A percentile compares a stretch with the other conserved stretches of the same genome.
These are phyloP conservation scores for Forsythia viridissima DNA, from an alignment of 257 asterid species.

Conservation along the genomic window DNA sequence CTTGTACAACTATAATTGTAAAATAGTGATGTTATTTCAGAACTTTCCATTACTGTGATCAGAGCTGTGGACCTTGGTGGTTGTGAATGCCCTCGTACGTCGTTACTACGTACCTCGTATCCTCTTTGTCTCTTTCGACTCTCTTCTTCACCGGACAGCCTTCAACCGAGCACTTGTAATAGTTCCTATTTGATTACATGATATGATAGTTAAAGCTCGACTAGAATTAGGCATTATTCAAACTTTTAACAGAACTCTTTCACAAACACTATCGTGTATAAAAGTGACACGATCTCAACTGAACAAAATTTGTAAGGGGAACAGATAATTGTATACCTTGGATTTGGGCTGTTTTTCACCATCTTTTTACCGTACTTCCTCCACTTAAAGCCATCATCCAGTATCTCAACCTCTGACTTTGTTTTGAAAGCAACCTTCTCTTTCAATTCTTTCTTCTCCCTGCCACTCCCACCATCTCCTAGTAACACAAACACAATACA, in stretches of 20 bases:
- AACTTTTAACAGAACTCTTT: background rate
- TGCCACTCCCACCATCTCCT: background rate
- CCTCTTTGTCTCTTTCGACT: slow-evolving; percentile 88
- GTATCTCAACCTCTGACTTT: background rate
- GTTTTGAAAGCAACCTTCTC: slow-evolving; percentile 3
- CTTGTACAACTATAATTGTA: background rate
- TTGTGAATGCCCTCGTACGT: slow-evolving; percentile 88
- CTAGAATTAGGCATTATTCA: too few species aligned
- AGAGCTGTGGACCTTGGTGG: slow-evolving; percentile 63
- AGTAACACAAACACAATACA: background rate
- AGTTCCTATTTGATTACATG: slow-evolving; percentile 58
- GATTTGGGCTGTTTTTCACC: slow-evolving; percentile 8
- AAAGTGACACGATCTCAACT: background rate
- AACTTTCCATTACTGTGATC: slow-evolving; percentile 14
- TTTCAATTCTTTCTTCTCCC: background rate
- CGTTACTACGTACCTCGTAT: slow-evolving; percentile 68
- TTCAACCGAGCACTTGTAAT: slow-evolving; percentile 75
- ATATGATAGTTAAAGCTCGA: background rate
- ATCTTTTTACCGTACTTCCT: background rate
- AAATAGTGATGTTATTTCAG: background rate
- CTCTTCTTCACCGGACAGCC: slow-evolving; percentile 92
- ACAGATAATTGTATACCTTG: background rate
- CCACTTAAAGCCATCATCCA: slow-evolving; percentile 1
- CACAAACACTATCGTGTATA: background rate
- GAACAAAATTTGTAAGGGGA: too few species aligned